Percentiles rank a stretch among this genome's conserved stretches.
Evolutionary conservation across 495 filamentous ascomycete species (phyloP).

Genomic region (Penicillium herquei): DNA sequence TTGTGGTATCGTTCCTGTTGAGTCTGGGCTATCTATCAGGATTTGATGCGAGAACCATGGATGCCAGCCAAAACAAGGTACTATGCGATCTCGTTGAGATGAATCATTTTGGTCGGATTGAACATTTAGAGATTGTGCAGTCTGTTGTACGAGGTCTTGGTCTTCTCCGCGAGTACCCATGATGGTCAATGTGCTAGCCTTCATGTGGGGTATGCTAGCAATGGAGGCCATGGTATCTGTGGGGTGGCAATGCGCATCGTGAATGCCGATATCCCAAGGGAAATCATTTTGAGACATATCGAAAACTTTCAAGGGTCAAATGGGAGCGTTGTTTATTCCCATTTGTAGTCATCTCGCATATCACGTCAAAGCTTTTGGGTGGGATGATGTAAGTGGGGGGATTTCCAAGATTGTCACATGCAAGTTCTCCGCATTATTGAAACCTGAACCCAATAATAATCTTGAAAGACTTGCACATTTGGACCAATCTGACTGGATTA

Average conservation of each 20-base stretch:
- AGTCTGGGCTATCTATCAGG: conserved; percentile 57
- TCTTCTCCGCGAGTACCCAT: conserved; percentile 90
- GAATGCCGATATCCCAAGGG: conserved; percentile 83
- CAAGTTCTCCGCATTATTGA: conserved; percentile 24
- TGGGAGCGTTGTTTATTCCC: neutral
- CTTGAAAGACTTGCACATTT: neutral
- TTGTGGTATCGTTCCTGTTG: conserved; percentile 3
- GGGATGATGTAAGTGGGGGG: conserved; percentile 21
- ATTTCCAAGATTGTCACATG: conserved; percentile 27
- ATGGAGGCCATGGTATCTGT: conserved; percentile 87
- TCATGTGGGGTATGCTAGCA: conserved; percentile 69
- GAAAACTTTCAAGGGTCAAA: neutral
- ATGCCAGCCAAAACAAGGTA: conserved; percentile 97
- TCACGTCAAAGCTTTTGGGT: too few relatives aligned
- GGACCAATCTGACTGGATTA: too few relatives aligned
- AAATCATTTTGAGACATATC: conserved; percentile 37
- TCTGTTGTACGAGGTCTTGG: conserved; percentile 75
- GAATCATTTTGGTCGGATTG: neutral
- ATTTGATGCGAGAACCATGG: conserved; percentile 97
- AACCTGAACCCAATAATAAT: neutral
- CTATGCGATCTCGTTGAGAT: conserved; percentile 35
- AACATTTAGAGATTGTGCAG: conserved; percentile 52
- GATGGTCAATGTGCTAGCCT: conserved; percentile 70
- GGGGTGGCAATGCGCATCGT: conserved; percentile 96
- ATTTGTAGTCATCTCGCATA: too few relatives aligned